These are phyloP conservation scores for Aspergillus wentii DNA, from an alignment of 495 filamentous ascomycete genomes.

Conservation along the genomic window DNA sequence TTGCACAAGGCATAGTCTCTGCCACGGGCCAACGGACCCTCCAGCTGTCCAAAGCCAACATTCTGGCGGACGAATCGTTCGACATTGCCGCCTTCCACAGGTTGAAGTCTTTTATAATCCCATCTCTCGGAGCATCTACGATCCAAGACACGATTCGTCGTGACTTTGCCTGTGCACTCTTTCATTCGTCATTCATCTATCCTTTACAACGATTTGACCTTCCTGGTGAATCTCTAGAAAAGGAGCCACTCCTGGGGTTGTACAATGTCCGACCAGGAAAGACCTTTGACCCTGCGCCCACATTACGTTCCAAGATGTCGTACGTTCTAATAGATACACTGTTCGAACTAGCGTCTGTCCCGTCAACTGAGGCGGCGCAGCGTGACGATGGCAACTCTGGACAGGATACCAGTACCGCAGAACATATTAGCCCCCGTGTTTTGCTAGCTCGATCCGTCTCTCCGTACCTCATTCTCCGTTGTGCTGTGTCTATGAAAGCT, in stretches of 20 bases:
- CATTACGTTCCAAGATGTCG: conserved; percentile 63
- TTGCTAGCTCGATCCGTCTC: conserved; percentile 71
- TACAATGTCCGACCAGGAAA: conserved; percentile 63
- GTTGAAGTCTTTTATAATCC: conserved; percentile 67
- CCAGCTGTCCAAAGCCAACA: conserved; percentile 19
- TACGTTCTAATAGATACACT: conserved; percentile 80
- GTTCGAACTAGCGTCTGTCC: conserved; percentile 60
- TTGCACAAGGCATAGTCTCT: conserved; percentile 36
- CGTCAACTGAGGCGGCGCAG: conserved; percentile 18
- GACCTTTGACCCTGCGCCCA: conserved; percentile 62
- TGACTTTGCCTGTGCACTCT: conserved; percentile 72
- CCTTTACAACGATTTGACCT: conserved; percentile 60
- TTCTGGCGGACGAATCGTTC: conserved; percentile 56
- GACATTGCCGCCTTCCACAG: conserved; percentile 71
- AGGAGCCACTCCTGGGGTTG: conserved; percentile 54
- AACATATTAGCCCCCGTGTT: conserved; percentile 24
- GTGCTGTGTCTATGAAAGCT: conserved; percentile 68
- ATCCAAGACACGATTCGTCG: conserved; percentile 64
- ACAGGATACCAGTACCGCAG: conserved; percentile 2
- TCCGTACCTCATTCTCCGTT: conserved; percentile 79
- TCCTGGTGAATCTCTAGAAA: conserved; percentile 38
- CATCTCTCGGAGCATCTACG: conserved; percentile 58
- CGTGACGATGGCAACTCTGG: background rate
- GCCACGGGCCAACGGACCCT: conserved; percentile 28
- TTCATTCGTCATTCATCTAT: conserved; percentile 79